Base-by-base conservation (phyloP, 2,329 filamentous ascomycete genomes). In the Berkeleyomyces basicola region DNA sequence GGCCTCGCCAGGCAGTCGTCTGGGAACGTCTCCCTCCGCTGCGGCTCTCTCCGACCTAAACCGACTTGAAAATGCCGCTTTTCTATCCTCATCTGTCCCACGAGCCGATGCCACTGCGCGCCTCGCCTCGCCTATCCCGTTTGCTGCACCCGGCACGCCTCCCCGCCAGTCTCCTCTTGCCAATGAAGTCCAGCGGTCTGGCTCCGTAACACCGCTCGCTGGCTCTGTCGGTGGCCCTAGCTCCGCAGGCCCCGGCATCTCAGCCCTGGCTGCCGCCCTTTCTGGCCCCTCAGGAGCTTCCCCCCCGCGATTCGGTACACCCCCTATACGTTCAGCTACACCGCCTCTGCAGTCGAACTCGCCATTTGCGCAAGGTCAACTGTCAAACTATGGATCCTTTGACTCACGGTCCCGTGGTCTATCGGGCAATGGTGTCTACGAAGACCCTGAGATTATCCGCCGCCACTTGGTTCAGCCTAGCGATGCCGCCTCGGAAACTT, bases 361-460 rank as follows among this genome's bases (percentile, higher is more conserved):
- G 76, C 36, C 73, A 33, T 64, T 63, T 61, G 37, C 44, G 4
- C 61, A 60, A 4, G 49, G 47, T 31, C 55, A 47, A 43, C 33
- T 55, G 40, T 81, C 83, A 2, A 88, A 86, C 69, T 95, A 93
- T 72, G 92, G 90, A 61, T 96, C 90, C 7, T 90, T 95, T 69
- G 88, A 93, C 66, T 82, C 82, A 59, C 81, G 85, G 67, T 79
- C 80, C 47, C 81, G 79, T 59, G 72, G 73, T 59, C 80, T 78
- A 58, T 74, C 77, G 47, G 83, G 78, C 31, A 84, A 86, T 16
- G 63, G 59, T 40, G 60, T 59, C 6, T 86, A 86, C 70, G 91
- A 97, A 74, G 90, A 97, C 69, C 87, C 90, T 14, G 91, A 96
- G 71, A 89, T 97, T 61, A 82, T 99, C 67, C 90, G 86, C 71